Evolutionary conservation across 176 grass and related monocot species (phyloP).

Genomic region (Miscanthus lutarioriparius): DNA sequence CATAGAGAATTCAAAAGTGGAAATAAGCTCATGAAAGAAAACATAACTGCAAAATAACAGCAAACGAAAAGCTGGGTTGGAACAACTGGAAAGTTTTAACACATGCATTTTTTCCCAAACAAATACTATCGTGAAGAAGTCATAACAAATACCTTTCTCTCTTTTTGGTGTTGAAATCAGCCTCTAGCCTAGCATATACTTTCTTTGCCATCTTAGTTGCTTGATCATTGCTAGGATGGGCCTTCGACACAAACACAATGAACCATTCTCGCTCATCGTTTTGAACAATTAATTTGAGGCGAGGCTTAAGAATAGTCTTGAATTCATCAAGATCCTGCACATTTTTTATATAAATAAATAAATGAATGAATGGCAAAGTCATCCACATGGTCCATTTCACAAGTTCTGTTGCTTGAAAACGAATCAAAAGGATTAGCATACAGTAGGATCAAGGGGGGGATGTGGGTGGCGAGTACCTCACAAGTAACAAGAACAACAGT

Average conservation of each 20-base stretch:
- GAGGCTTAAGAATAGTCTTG: constrained; percentile 94
- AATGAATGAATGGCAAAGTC: constrained; percentile 16
- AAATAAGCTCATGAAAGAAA: constrained; percentile 19
- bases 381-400: constrained; percentile 26
- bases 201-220: constrained; percentile 95
- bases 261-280: constrained; percentile 99
- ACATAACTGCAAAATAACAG: neutral
- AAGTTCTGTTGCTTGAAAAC: constrained; percentile 16
- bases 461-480: constrained; percentile 53
- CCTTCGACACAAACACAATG: constrained; percentile 92
- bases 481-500: constrained; percentile 90
- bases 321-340: constrained; percentile 95
- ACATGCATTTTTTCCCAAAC: constrained; percentile 18
- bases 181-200: constrained; percentile 85
- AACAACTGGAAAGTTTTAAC: constrained; percentile 6
- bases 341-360: constrained; percentile 8
- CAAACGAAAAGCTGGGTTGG: constrained; percentile 5
- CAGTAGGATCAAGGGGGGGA: neutral
- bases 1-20: constrained; percentile 13
- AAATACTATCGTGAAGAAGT: constrained; percentile 9
- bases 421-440: constrained; percentile 17
- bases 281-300: constrained; percentile 97
- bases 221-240: constrained; percentile 85
- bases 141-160: constrained; percentile 74
- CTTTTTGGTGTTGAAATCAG: constrained; percentile 97